phyloP scores from a whole-genome alignment of 768 basidiomycete species.

The Amanita exitialis region DNA sequence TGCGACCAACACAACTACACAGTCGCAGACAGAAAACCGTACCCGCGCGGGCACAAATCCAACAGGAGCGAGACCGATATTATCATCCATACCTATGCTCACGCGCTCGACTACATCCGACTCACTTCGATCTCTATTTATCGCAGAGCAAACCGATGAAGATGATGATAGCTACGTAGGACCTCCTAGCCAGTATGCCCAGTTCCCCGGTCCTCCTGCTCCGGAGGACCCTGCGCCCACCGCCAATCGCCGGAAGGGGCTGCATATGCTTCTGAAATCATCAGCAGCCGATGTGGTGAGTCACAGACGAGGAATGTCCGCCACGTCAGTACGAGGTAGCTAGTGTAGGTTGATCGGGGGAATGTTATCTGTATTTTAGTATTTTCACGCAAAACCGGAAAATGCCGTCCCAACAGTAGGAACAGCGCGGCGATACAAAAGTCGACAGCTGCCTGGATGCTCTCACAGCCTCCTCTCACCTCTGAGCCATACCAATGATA shows the following conservation, averaged over 20 bases:
- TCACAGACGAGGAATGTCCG: conserved; percentile 46
- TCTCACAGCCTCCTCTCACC: conserved; percentile 6
- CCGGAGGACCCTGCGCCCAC: conserved; percentile 38
- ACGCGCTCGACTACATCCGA: conserved; percentile 44
- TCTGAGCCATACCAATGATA: conserved; percentile 35
- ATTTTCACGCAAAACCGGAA: conserved; percentile 11
- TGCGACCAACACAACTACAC: conserved; percentile 18
- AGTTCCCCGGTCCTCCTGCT: conserved; percentile 59
- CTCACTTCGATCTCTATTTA: conserved; percentile 31
- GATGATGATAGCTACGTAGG: conserved; percentile 48
- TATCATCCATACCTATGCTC: conserved; percentile 33
- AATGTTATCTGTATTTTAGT: background rate
- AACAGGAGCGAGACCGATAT: conserved; percentile 30
- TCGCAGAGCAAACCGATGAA: conserved; percentile 27
- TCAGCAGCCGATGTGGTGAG: conserved; percentile 16
- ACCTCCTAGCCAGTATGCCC: conserved; percentile 60
- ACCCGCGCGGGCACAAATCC: conserved; percentile 65
- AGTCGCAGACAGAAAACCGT: conserved; percentile 36
- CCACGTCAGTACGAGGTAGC: conserved; percentile 36
- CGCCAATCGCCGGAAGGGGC: conserved; percentile 49
- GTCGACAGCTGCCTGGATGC: conserved; percentile 10
- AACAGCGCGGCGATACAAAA: conserved; percentile 3
- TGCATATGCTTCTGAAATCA: conserved; percentile 56
- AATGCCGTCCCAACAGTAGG: conserved; percentile 12
- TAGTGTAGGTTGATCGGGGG: background rate